These are phyloP conservation scores for Mucor sp. DNA, from an alignment of 371 early-diverging fungal species.

Conservation along the genomic window DNA sequence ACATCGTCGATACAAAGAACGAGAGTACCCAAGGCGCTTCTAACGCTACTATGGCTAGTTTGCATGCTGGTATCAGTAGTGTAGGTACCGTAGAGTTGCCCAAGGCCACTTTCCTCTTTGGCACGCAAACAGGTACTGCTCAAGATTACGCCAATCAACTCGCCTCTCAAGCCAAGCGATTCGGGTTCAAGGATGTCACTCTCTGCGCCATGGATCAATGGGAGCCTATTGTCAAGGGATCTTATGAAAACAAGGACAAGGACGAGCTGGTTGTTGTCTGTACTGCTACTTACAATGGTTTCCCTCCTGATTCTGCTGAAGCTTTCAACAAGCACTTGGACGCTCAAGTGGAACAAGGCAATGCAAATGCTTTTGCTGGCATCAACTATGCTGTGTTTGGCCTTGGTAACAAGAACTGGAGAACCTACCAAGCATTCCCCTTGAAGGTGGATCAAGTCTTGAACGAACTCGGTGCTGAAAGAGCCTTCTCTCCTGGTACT, in stretches of 20 bases:
- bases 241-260: constrained; percentile 7
- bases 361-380: constrained; percentile 27
- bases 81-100: constrained; percentile 19
- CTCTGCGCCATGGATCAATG: constrained; percentile 47
- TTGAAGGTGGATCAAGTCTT: constrained; percentile 31
- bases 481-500: constrained; percentile 42
- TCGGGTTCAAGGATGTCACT: constrained; percentile 45
- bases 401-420: constrained; percentile 57
- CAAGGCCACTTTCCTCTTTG: constrained; percentile 51
- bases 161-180: constrained; percentile 35
- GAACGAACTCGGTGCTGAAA: constrained; percentile 49
- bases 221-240: constrained; percentile 30
- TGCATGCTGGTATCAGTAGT: background rate
- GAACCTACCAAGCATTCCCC: constrained; percentile 60
- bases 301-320: constrained; percentile 57
- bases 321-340: constrained; percentile 48
- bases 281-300: constrained; percentile 57
- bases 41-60: background rate
- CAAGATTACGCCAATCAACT: constrained; percentile 53
- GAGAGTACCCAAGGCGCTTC: background rate
- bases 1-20: constrained; percentile 1
- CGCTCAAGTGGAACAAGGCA: constrained; percentile 15
- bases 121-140: constrained; percentile 58
- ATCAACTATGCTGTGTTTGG: constrained; percentile 55
- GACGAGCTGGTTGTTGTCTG: constrained; percentile 43